Base-by-base conservation (phyloP, 441 rosid species). In the Erodium chrysanthum region DNA sequence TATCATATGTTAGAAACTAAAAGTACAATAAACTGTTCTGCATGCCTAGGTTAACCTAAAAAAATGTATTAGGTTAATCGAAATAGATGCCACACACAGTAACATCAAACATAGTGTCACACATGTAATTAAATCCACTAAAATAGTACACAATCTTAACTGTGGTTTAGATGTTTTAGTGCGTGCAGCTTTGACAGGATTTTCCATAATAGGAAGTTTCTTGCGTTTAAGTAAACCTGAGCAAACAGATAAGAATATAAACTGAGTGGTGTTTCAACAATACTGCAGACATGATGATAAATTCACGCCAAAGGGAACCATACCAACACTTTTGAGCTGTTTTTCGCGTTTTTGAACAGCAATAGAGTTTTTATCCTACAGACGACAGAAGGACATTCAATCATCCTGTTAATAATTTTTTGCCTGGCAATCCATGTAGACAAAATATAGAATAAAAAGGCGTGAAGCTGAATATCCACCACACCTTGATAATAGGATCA, bases 141-240 rank as follows among this genome's bases (percentile, higher is more conserved):
- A 31, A 5, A 31, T 2, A 31, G 35, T 31, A 31, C 1, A 42
- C 48, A 64, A 73, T 11, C 85, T 73, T 78, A 78, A 86, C 91
- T 81, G 83, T 42, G 83, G 73, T 64, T 77, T 83, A 48, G 83
- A 82, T 14, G 76, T 68, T 78, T 78, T 82, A 59, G 70, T 59
- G 33, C 65, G 74, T 18, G 80, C 69, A 66, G 81, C 73, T 73
- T 76, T 83, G 64, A 73, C 81, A 71, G 78, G 81, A 70, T 78
- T 75, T 73, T 84, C 88, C 46, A 72, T 25, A 66, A 67, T 80
- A 37, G 77, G 64, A 15, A 73, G 77, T 79, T 80, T 86, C 80
- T 84, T 86, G 52, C 88, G 86, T 79, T 86, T 84, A 21, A 80
- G 84, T 73, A 80, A 64, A 69, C 87, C 91, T 84, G 77, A 64